Base-by-base conservation (phyloP, 306 rosid genomes). In the Lathyrus sativus region DNA sequence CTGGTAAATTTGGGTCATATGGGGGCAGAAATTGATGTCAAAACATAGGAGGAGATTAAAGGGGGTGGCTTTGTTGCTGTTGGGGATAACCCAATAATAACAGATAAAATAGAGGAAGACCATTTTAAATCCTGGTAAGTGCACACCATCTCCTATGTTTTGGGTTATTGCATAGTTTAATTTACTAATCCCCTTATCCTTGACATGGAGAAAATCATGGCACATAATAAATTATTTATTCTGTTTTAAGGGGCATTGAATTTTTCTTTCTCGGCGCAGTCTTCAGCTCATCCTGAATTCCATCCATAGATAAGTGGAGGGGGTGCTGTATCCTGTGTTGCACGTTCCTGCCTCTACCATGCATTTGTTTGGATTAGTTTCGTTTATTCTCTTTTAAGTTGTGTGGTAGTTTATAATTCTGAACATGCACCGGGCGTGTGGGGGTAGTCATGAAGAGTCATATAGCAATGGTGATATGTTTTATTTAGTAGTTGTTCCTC, bases 21-120 rank as follows among this genome's bases (percentile, higher is more conserved):
- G 73, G 81, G n/a, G 75, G 42, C 46, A 63, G 54, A 33, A 17
- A 26, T 38, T 73, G 77, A 54, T 46, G 65, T 67, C 88, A 62
- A 39, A 77, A 37, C 15, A 55, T 76, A 33, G 46, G 83, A 33
- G 46, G 83, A 14, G 61, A 62, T 68, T 42, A 76, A 49, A 38
- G 71, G 72, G 29, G 75, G 73, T 58, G 78, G 74, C 26, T 77
- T 17, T 68, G 80, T 31, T 54, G 49, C 58, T 64, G 50, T 43
- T 51, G 78, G 37, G 62, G 12, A 50, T 50, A 50, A 50, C 13
- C 57, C 57, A 18, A 51, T 35, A 51, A 51, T 51, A 51, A 51
- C 29, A 10, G 61, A 59, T 73, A 65, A 50, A 75, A 50, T 65
- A 46, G 60, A 42, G 67, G 73, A 7, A 77, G 75, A 62, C 50